Conservation (phyloP, 169 alveolate genomes). For the Eimeria praecox region DNA sequence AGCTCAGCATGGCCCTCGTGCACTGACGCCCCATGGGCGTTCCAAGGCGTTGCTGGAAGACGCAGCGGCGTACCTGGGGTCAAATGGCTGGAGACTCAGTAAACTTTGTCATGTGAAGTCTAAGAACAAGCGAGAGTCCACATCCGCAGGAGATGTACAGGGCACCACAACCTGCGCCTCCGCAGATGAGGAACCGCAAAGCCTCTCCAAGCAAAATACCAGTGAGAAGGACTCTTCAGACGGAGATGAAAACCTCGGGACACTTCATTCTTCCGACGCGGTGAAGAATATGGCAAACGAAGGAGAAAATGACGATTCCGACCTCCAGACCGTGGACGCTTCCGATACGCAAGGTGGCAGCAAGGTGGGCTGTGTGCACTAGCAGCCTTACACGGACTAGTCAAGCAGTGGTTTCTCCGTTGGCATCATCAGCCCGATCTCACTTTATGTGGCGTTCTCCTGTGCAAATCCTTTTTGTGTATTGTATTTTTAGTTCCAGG, state of each 20-base stretch:
- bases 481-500: conserved; percentile 26
- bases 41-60: not conserved
- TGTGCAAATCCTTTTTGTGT: not conserved
- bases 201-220: not conserved
- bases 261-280: not conserved
- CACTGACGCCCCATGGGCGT: not conserved
- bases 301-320: not conserved
- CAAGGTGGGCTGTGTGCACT: not conserved
- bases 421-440: not conserved
- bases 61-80: conserved; percentile 8
- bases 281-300: not conserved
- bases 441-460: not conserved
- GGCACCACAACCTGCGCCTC: not conserved
- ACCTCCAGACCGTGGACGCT: not conserved
- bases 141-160: not conserved
- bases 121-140: not conserved
- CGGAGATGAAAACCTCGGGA: not conserved
- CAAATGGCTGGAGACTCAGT: conserved; percentile 1
- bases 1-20: not conserved
- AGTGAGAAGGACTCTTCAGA: not conserved
- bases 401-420: not conserved
- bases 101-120: not conserved
- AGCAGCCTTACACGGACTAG: not conserved
- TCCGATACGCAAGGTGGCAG: not conserved
- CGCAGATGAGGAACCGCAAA: not conserved